These are phyloP conservation scores for Hebeloma cylindrosporum DNA, from an alignment of 768 basidiomycete species.

Conservation along the genomic window DNA sequence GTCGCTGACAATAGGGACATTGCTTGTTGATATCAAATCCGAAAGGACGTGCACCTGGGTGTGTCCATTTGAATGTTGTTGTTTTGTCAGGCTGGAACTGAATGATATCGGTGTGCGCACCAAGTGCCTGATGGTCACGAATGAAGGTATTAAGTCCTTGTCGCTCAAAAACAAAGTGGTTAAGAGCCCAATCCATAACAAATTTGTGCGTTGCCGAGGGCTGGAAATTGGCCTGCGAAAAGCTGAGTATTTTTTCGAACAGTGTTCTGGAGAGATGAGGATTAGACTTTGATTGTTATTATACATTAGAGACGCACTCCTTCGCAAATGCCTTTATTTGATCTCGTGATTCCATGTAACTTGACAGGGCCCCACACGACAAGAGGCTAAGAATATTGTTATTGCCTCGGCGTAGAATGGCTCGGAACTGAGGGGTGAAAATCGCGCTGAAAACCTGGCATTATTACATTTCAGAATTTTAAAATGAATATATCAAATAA, in stretches of 20 bases:
- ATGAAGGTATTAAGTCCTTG: background rate
- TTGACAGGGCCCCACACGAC: background rate
- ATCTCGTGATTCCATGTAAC: background rate
- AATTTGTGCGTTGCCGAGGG: background rate
- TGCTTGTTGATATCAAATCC: slow-evolving; percentile 1
- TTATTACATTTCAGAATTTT: background rate
- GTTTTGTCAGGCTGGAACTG: background rate
- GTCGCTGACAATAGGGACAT: slow-evolving; percentile 1
- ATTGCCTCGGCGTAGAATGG: too few relatives aligned
- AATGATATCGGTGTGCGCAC: slow-evolving; percentile 1
- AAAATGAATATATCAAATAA: background rate
- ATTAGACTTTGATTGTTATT: background rate
- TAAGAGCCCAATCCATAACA: background rate
- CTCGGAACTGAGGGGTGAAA: too few relatives aligned
- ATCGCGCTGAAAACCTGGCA: background rate
- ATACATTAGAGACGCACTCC: background rate
- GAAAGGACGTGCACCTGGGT: background rate
- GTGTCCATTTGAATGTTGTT: background rate
- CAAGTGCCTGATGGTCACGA: slow-evolving; percentile 2
- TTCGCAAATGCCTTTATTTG: background rate
- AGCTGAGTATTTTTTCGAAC: background rate
- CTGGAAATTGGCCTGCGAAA: slow-evolving; percentile 2
- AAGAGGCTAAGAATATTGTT: background rate
- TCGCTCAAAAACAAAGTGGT: background rate
- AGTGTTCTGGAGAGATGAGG: background rate